Base-by-base conservation (phyloP, 2,329 filamentous ascomycete species). In the Penicillium sp. region DNA sequence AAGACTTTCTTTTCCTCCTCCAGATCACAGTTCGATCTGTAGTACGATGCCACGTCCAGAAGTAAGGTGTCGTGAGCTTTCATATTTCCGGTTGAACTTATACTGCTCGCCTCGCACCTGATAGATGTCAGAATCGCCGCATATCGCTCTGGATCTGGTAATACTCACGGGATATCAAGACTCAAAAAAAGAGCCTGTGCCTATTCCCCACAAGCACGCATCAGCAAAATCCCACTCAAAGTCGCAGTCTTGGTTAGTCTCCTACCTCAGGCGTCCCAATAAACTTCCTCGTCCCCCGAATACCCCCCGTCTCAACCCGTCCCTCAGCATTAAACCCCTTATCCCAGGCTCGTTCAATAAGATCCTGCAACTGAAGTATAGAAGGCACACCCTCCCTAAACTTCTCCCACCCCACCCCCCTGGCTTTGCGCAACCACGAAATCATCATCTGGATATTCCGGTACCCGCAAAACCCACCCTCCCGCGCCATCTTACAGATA, bases 221-320 rank as follows among this genome's bases (percentile, higher is more conserved):
- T 65, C 54, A 59, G 58, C 36, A 43, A n/a, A n/a, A n/a, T n/a
- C n/a, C n/a, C n/a, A n/a, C n/a, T n/a, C n/a, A n/a, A n/a, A n/a
- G n/a, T n/a, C n/a, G n/a, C n/a, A n/a, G n/a, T n/a, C n/a, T n/a
- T n/a, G n/a, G n/a, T n/a, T n/a, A n/a, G n/a, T n/a, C n/a, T n/a
- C n/a, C n/a, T n/a, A 90, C 90, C 79, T 97, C 93, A 8, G 91
- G 87, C 1, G 93, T 97, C 14, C 93, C 93, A 63, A 97, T 97
- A 68, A 94, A 97, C 72, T 97, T 97, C 56, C 94, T 85, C 0
- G 92, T 96, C n/a, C 87, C 87, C 59, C 80, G 85, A 59, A 97
- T 89, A 1, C 92, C 91, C 2, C 93, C 93, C 0, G 92, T 97
- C 73, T 97, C 91, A 2, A 84, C 69, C 29, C 90, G 83, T 3